Evolutionary conservation across 108 stramenopile species (phyloP), one percentile per base, ranked within the genome.

Genomic region (Parietichytrium sp.): DNA sequence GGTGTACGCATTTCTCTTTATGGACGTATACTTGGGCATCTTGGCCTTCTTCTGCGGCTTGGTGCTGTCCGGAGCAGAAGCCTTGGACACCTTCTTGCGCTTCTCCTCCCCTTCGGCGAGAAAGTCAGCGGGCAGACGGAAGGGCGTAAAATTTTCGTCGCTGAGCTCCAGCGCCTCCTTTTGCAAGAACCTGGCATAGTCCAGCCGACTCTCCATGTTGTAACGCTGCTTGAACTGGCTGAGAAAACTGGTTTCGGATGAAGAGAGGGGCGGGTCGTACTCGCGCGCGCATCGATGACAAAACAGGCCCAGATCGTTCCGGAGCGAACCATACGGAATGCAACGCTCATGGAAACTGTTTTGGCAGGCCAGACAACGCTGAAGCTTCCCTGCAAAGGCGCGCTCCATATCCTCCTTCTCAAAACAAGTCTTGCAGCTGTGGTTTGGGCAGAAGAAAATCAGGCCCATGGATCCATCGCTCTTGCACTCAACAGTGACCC

Each of bases 271-370:
- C 8, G 61, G 38, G 42, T 72, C 61, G 42, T 72, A 72, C 42
- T 72, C 61, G 42, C 61, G 61, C 33, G 61, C 61, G 42, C 61
- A 72, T 38, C 6, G n/a, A 25, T 72, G 36, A 25, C 61, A 72
- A n/a, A 72, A 33, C 8, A 72, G 61, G 10, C 61, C 61, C 15
- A 72, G 61, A n/a, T 45, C 61, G 42, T 72, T 72, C 25, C 45
- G 61, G 6, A 72, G 61, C 23, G 38, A 33, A 33, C 61, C 61
- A 25, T 72, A 42, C 10, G 61, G 61, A 27, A 72, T 33, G 42
- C 61, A 72, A 42, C 61, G 61, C 20, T 72, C 61, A 20, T 72
- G 61, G 20, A 25, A 72, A 6, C 38, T n/a, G 42, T 38, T 72
- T 33, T 72, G 23, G 61, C 61, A 72, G 20, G 61, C 45, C 2